Conservation (phyloP, 1,139 yeast genomes). For the Geotrichum europaeum region DNA sequence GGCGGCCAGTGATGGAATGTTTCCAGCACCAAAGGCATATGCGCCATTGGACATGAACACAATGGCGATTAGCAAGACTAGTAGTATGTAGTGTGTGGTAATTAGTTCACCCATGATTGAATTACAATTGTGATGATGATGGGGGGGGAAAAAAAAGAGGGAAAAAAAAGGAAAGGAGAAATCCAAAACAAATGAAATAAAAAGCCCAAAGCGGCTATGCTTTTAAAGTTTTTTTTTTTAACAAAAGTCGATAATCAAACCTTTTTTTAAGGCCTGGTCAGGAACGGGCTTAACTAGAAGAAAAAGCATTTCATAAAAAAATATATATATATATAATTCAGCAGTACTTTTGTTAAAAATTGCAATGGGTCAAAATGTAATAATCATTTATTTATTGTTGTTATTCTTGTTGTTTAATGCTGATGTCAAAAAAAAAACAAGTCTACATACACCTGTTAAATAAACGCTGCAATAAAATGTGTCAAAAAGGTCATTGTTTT, state of each 20-base stretch:
- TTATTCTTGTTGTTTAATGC: no score
- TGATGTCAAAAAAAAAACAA: no score
- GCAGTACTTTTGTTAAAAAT: no score
- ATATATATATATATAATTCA: no score
- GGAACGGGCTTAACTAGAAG: background rate
- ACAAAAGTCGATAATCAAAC: background rate
- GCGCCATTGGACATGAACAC: conserved; percentile 15
- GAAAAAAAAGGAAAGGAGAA: background rate
- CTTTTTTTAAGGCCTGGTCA: background rate
- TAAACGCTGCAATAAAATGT: background rate
- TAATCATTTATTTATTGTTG: no score
- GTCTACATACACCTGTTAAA: no score
- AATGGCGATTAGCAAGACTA: conserved; percentile 11
- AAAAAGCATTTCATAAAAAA: no score
- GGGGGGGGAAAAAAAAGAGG: background rate
- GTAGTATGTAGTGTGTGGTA: background rate
- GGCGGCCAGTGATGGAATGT: conserved; percentile 25
- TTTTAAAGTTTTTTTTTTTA: background rate
- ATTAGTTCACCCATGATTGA: background rate
- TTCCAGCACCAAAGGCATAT: conserved; percentile 29
- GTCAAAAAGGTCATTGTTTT: background rate
- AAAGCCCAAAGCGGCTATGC: background rate
- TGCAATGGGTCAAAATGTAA: no score
- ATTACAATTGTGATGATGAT: background rate
- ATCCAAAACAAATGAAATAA: background rate